Evolutionary conservation across 164 flowering plant genomes (phyloP), one percentile per base, ranked within the genome.

Genomic region (Saururus chinensis): DNA sequence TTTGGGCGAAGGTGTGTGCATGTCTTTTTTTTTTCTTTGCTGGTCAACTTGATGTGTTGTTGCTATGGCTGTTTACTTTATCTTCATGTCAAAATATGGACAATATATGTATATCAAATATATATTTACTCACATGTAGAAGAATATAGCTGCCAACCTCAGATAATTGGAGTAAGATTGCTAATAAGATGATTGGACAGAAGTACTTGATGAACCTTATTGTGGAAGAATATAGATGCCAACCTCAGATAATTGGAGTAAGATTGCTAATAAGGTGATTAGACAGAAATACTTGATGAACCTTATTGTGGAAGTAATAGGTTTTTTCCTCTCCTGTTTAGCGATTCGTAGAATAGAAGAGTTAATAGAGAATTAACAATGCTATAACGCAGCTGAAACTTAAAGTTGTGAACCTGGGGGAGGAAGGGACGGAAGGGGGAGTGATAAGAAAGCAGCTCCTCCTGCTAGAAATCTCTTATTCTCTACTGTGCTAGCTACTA

Each of bases 1-100:
- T 95, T 70, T 95, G 99, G 99, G 99, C 97, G 52, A 95, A 95
- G 99, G 99, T 91, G 70, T 56, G 53, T 58, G 35, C 40, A 54
- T 59, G 11, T 7, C n/a, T 12, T 56, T 26, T 6, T 37, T 10
- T 52, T 40, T 41, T 23, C 42, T 63, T n/a, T n/a, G n/a, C n/a
- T 30, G 37, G 2, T 2, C 37, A 30, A 30, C 37, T 30, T 30
- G 6, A 30, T 30, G 37, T 30, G 37, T 30, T 30, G 37, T 30
- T 30, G 2, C 37, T 30, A 30, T 30, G 10, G 2, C 0, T 59
- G 40, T 9, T 40, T 23, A 8, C 20, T 23, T 16, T 41, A 20
- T 60, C 0, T 30, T 30, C 6, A 30, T 6, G 37, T 30, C 37
- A 30, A 6, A 30, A 30, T 30, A 6, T 30, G 37, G 37, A 30